Evolutionary conservation across 1,139 yeast genomes (phyloP).

Genomic region (Geotrichum phurueaensis): DNA sequence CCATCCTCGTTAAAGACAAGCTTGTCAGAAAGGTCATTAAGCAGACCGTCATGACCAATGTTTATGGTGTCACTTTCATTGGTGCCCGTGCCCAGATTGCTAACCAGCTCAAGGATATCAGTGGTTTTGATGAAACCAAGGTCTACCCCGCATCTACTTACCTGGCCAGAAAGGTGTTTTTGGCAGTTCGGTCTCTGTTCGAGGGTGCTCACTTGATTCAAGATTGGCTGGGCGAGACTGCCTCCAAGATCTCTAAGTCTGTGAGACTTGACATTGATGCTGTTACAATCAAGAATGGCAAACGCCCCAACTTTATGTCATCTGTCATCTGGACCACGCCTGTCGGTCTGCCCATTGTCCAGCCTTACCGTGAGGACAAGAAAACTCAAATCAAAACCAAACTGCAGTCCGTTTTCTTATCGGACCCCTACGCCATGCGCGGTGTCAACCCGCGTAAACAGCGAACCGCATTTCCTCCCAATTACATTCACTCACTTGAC

Average conservation of each 20-base stretch:
- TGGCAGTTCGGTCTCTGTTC: slow-evolving; percentile 77
- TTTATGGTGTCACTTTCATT: slow-evolving; percentile 91
- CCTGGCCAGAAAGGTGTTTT: slow-evolving; percentile 72
- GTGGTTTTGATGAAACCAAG: slow-evolving; percentile 36
- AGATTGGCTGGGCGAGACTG: slow-evolving; percentile 91
- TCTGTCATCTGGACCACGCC: slow-evolving; percentile 98
- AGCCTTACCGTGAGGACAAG: slow-evolving; percentile 76
- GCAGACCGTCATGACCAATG: slow-evolving; percentile 98
- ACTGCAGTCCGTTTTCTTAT: slow-evolving; percentile 73
- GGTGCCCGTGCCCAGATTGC: slow-evolving; percentile 88
- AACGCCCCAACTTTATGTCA: slow-evolving; percentile 50
- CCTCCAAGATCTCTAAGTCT: slow-evolving; percentile 73
- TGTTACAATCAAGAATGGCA: slow-evolving; percentile 28
- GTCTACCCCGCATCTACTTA: slow-evolving; percentile 49
- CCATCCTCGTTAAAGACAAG: slow-evolving; percentile 51
- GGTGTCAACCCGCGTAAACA: slow-evolving; percentile 88
- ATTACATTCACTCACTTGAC: slow-evolving; percentile 89
- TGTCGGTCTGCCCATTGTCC: slow-evolving; percentile 79
- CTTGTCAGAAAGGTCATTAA: slow-evolving; percentile 84
- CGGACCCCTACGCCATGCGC: slow-evolving; percentile 76
- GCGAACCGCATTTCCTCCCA: slow-evolving; percentile 91
- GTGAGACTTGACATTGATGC: slow-evolving; percentile 53
- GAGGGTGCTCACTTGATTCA: slow-evolving; percentile 92
- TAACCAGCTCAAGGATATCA: slow-evolving; percentile 40
- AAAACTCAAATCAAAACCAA: slow-evolving; percentile 66